Evolutionary conservation across 129 eudicot genomes (phyloP).

Genomic region (Pulicaria dysenterica): DNA sequence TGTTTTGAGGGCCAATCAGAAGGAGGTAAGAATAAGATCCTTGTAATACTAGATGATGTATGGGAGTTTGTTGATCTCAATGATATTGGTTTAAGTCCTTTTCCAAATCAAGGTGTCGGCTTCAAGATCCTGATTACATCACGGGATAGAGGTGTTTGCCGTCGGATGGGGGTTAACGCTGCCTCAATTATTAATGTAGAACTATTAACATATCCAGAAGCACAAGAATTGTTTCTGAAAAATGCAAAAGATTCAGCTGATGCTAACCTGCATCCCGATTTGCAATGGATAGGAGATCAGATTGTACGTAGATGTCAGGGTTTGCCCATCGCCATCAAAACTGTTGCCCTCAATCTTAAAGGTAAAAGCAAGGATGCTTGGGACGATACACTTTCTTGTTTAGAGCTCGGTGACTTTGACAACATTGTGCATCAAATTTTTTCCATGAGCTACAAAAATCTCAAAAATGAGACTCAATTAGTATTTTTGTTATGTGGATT

Average conservation of each 20-base stretch:
- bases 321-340: constrained; percentile 26
- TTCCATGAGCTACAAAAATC: not conserved
- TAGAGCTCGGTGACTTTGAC: not conserved
- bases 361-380: not conserved
- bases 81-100: constrained; percentile 20
- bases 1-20: not conserved
- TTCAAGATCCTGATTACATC: constrained; percentile 21
- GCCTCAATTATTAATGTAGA: not conserved
- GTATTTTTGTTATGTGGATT: constrained; percentile 7
- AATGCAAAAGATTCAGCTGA: not conserved
- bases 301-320: constrained; percentile 12
- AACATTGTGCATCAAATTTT: not conserved
- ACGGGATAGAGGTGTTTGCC: not conserved
- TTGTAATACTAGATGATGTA: constrained; percentile 23
- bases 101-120: not conserved
- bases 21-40: not conserved
- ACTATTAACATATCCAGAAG: constrained; percentile 3
- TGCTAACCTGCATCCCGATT: not conserved
- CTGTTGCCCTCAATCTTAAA: constrained; percentile 4
- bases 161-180: not conserved
- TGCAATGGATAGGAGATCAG: not conserved
- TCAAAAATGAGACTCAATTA: not conserved
- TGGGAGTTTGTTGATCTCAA: constrained; percentile 7
- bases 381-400: not conserved
- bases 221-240: not conserved